Percentiles rank a stretch among this genome's conserved stretches.
Evolutionary conservation across 331 rosid genomes (phyloP).

Genomic region (Spiraea crenata): DNA sequence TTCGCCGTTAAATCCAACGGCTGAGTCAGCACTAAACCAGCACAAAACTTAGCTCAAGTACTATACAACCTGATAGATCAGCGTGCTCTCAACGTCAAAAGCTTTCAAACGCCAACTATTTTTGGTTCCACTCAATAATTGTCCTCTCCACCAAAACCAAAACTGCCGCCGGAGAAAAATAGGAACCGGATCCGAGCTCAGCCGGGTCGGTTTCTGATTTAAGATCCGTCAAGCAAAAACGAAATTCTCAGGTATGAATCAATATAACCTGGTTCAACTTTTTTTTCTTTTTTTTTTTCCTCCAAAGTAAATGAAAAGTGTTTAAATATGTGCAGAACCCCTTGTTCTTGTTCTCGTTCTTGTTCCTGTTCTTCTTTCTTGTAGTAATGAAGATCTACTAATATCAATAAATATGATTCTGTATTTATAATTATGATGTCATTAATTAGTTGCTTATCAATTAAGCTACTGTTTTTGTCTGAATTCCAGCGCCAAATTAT

Average conservation of each 20-base stretch:
- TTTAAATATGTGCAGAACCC: not conserved
- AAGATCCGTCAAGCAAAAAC: constrained; percentile 19
- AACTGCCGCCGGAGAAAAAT: not conserved
- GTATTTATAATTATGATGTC: not conserved
- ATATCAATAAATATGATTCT: not conserved
- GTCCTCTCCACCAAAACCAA: not conserved
- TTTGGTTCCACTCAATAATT: constrained; percentile 24
- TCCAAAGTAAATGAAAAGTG: not conserved
- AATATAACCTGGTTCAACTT: not conserved
- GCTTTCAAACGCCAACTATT: constrained; percentile 28
- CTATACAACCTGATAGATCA: too few species aligned
- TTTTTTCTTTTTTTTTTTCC: not conserved
- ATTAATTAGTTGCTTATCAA: too few species aligned
- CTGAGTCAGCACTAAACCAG: not conserved
- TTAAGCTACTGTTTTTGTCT: not conserved
- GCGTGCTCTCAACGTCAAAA: constrained; percentile 18
- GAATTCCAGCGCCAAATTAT: constrained; percentile 5
- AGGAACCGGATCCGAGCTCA: constrained; percentile 11
- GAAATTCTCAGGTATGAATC: constrained; percentile 22
- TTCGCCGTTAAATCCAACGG: constrained; percentile 20
- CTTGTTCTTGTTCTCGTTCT: not conserved
- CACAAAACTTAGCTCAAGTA: not conserved
- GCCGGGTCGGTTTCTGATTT: constrained; percentile 7
- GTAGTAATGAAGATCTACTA: not conserved
- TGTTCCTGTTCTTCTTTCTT: not conserved